Base-by-base conservation (phyloP, 2,329 filamentous ascomycete species). In the Talaromyces islandicus region DNA sequence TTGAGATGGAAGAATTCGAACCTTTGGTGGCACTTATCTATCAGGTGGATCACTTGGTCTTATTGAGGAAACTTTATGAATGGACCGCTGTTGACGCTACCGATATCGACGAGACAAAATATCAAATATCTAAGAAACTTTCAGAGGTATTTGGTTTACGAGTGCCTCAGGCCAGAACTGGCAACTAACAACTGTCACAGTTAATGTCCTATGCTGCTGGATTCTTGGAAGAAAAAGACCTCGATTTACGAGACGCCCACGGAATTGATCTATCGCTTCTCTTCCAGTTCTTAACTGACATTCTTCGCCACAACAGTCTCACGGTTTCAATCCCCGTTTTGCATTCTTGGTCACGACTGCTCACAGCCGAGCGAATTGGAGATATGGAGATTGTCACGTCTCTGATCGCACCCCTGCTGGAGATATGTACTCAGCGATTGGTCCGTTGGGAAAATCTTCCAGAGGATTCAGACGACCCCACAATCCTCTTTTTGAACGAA, bases 321-420 rank as follows among this genome's bases (percentile, higher is more conserved):
- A 88, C 94, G 51, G 88, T 99, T 19, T 97, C 94, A 1, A 97
- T 97, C 67, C 93, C 94, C 2, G 87, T 95, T 10, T 81, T 99
- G 51, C 90, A 96, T 67, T 88, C 90, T 24, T 97, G 92, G 92
- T 92, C 89, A 9, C 89, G 88, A 65, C 80, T 97, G 55, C 80
- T 99, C 50, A 85, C 84, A 65, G 88, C 90, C 59, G 84, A 85
- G 55, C 78, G 83, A n/a, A 84, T 94, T 56, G 85, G 87, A 10
- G 84, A 79, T 27, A 64, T 70, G 54, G 70, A 75, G 5, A 78
- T 90, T 76, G 75, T 85, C 75, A 74, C 86, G 75, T 74, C 84
- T 76, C 68, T 83, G 74, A 86, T 96, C 64, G 89, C 88, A 2
- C 85, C 88, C 3, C 81, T 97, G 53, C 77, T 97, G 24, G 89